These are phyloP conservation scores for Deuterostichococcus epilithicus DNA, from an alignment of 139 green algal species.

Conservation along the genomic window DNA sequence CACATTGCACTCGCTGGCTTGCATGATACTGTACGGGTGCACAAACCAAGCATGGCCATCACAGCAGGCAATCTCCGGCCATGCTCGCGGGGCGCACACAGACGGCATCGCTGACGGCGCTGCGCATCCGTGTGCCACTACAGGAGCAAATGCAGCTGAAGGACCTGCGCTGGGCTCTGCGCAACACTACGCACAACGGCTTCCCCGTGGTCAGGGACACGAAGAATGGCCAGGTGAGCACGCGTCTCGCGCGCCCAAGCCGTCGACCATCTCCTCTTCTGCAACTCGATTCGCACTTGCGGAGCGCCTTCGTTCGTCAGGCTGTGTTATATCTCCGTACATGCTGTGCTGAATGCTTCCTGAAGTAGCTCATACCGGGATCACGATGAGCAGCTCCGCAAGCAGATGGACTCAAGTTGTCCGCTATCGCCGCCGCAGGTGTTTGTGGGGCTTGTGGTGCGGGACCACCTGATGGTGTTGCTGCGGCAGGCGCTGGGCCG, in stretches of 20 bases:
- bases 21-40: not conserved
- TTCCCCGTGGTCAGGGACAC: conserved; percentile 61
- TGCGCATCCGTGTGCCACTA: not conserved
- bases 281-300: not conserved
- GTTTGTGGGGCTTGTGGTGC: conserved; percentile 67
- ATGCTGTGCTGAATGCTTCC: not conserved
- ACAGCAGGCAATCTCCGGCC: not conserved
- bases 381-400: not conserved
- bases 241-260: too few relatives aligned
- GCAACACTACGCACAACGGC: conserved; percentile 55
- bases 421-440: conserved; percentile 35
- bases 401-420: not conserved
- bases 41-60: too few relatives aligned
- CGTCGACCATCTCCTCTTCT: not conserved
- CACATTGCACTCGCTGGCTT: not conserved
- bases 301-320: not conserved
- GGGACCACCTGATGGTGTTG: conserved; percentile 76
- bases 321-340: not conserved
- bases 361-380: not conserved
- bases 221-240: conserved; percentile 19
- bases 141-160: conserved; percentile 42
- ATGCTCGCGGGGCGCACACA: too few relatives aligned
- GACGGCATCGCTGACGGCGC: too few relatives aligned
- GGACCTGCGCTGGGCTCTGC: conserved; percentile 50
- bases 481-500: conserved; percentile 47